These are phyloP conservation scores for Chamaenerion angustifolium DNA, from an alignment of 345 rosid genomes.

Conservation along the genomic window DNA sequence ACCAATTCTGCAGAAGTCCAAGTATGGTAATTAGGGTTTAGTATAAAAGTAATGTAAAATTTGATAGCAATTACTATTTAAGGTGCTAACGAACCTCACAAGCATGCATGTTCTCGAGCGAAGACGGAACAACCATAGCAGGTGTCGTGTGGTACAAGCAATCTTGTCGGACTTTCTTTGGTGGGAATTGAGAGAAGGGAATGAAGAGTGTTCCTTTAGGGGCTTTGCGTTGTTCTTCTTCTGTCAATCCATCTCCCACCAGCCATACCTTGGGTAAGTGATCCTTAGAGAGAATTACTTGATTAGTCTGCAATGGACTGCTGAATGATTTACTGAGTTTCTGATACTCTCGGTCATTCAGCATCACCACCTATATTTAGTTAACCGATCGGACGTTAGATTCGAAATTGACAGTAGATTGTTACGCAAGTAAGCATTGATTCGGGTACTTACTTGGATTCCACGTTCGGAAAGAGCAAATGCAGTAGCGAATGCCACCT, in stretches of 20 bases:
- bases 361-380: not conserved
- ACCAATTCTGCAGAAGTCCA: conserved; percentile 48
- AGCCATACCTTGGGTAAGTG: too few species aligned
- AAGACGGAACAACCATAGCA: conserved; percentile 30
- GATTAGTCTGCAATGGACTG: conserved; percentile 14
- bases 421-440: too few species aligned
- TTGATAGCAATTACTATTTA: too few species aligned
- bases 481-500: conserved; percentile 9
- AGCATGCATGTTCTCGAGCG: conserved; percentile 36
- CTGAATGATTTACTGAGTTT: conserved; percentile 22
- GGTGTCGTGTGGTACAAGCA: conserved; percentile 52
- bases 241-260: conserved; percentile 41
- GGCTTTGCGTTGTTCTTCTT: conserved; percentile 36
- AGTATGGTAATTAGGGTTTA: too few species aligned
- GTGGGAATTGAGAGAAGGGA: conserved; percentile 40
- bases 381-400: too few species aligned
- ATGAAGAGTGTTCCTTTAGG: conserved; percentile 35
- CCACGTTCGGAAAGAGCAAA: conserved; percentile 5
- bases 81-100: conserved; percentile 47
- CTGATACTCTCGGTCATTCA: conserved; percentile 23
- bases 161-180: conserved; percentile 28
- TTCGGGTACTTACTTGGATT: conserved; percentile 7
- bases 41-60: too few species aligned
- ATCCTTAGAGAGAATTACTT: conserved; percentile 17
- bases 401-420: too few species aligned